Base-by-base conservation (phyloP, 768 basidiomycete genomes). In the Filobasidium wieringae region DNA sequence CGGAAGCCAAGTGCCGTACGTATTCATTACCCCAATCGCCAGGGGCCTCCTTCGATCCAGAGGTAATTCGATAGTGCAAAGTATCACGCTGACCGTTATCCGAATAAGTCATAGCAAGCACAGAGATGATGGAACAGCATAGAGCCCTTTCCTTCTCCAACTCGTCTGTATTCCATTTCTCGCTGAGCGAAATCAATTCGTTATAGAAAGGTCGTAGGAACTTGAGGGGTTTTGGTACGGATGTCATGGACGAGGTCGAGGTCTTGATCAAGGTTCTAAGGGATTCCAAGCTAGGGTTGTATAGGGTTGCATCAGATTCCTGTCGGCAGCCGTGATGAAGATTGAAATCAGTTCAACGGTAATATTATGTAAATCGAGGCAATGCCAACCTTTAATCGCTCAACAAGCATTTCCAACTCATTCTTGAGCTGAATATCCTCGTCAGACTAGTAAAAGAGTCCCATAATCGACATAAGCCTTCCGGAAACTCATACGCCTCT, bases 21-120 rank as follows among this genome's bases (percentile, higher is more conserved):
- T 99, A 99, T 78, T 99, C 95, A 71, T 99, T 92, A 3, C 95
- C 95, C 95, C 95, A 99, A 31, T 84, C 80, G n/a, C 93, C 92
- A 0, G 95, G 92, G 64, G 90, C 88, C 66, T 78, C 77, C 32
- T 72, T 70, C 14, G 74, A 70, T 17, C 83, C 81, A 7, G 88
- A 85, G 33, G 91, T 79, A 22, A 97, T 81, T 47, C 92, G 86
- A 76, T 95, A 97, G 62, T 84, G 82, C 29, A 99, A 83, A 2
- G 95, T 99, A 57, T 93, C 93, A 50, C 95, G 85, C 37, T 90
- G 89, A 76, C 95, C 84, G 17, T 89, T 92, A 76, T 99, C 95
- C 8, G 92, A 96, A 72, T 97, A 97, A 7, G 95, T 99, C 95
- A 99, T 99, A 7, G 93, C 95, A 43, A 99, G 84, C 6, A 96